Evolutionary conservation across 495 filamentous ascomycete genomes (phyloP), one percentile per base, ranked within the genome.

Genomic region (Xylaria curta): DNA sequence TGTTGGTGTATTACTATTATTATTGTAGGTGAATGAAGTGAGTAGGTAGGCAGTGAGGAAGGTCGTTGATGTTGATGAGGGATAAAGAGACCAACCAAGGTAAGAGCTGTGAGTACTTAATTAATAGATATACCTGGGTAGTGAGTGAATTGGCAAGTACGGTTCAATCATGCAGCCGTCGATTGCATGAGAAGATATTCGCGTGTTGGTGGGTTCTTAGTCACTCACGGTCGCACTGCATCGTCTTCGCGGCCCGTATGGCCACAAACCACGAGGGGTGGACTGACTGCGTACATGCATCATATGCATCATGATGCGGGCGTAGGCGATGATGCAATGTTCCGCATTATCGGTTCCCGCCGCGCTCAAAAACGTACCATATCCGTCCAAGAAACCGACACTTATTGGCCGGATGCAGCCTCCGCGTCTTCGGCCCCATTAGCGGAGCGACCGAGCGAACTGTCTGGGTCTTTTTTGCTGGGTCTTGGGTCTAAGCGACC

Each of bases 251-350:
- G 4, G 47, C 40, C 19, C 5, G 46, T 66, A 21, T 46, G 63
- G 42, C 46, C 63, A 54, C 46, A 53, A 66, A 66, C 21, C 15
- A 38, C 17, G 21, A n/a, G 21, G 9, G 53, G 66, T 68, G 66
- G 66, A 47, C 51, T 68, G 66, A 68, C 36, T 24, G 51, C 51
- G 15, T 40, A 15, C 21, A 40, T 9, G 13, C 49, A 38, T 70
- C 74, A 76, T 76, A 40, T 9, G 13, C 49, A 38, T 72, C 74
- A 76, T 76, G 74, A 68, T 68, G 72, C 69, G 74, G 74, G 74
- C 58, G 68, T 71, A 71, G 73, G 40, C 60, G 66, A 74, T 78
- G 76, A 78, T 78, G 76, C 71, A 78, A 78, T 78, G 71, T 67
- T 64, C 31, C 68, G 56, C 59, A 40, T 24, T 24, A 38, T 28